A percentile compares a stretch with the other conserved stretches of the same genome.
phyloP scores from a whole-genome alignment of 2,329 filamentous ascomycete genomes.

The Aspergillus proliferans region DNA sequence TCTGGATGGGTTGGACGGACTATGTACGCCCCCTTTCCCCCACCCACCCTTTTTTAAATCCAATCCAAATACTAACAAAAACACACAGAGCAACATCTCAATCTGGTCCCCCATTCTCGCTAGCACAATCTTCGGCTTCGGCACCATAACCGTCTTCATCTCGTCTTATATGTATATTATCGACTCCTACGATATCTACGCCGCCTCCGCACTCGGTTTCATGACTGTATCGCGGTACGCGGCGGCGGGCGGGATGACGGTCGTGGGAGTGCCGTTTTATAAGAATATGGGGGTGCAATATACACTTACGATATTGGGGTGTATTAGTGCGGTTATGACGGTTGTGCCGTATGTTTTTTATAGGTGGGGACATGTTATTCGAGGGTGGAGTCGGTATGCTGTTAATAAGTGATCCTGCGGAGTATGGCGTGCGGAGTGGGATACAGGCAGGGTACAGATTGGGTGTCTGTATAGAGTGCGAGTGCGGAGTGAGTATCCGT shows the following conservation, averaged over 20 bases:
- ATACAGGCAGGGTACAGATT: not conserved
- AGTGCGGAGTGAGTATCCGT: not conserved
- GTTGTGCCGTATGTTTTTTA: conserved; percentile 38
- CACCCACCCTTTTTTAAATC: conserved; percentile 10
- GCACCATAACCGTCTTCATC: conserved; percentile 47
- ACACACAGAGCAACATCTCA: conserved; percentile 29
- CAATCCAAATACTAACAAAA: not conserved
- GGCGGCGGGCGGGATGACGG: conserved; percentile 34
- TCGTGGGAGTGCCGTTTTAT: conserved; percentile 35
- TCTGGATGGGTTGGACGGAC: conserved; percentile 56
- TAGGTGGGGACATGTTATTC: not conserved
- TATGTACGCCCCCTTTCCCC: conserved; percentile 13
- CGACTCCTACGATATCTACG: conserved; percentile 50
- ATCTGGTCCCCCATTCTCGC: conserved; percentile 49
- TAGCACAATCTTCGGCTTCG: conserved; percentile 49
- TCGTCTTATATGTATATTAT: conserved; percentile 54
- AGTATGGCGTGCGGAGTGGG: not conserved
- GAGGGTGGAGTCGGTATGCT: conserved; percentile 1
- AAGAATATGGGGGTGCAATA: conserved; percentile 38
- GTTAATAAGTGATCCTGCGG: not conserved
- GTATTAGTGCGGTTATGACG: conserved; percentile 33
- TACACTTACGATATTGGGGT: conserved; percentile 38
- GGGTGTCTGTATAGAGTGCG: not conserved
- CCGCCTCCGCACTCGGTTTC: conserved; percentile 44
- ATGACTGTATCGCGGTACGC: conserved; percentile 40